phyloP scores from a whole-genome alignment of 73 alveolate genomes.

The Blepharisma japonicum region DNA sequence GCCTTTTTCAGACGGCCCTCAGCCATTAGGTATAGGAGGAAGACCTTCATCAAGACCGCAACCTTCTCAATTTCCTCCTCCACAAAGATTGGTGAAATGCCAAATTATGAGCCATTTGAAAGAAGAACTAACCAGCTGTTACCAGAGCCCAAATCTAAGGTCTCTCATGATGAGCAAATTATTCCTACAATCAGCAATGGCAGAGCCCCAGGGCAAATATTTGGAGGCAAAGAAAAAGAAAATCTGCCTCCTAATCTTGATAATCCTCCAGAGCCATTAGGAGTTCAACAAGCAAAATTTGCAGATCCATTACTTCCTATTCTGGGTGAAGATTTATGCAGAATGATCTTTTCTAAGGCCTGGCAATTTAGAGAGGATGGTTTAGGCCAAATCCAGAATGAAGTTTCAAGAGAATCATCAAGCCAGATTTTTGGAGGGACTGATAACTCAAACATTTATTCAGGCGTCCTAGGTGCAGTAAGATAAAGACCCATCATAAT shows the following conservation, averaged over 20 bases:
- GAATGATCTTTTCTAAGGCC: conserved; percentile 78
- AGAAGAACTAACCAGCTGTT: conserved; percentile 16
- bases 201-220: conserved; percentile 20
- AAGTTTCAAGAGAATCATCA: conserved; percentile 49
- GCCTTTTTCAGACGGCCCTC: conserved; percentile 37
- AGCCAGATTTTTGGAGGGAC: conserved; percentile 49
- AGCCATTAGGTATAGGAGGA: conserved; percentile 31
- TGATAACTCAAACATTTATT: conserved; percentile 62
- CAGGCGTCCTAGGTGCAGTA: conserved; percentile 84
- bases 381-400: conserved; percentile 49
- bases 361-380: conserved; percentile 91
- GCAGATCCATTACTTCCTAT: conserved; percentile 93
- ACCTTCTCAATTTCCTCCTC: conserved; percentile 10
- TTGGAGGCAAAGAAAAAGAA: conserved; percentile 61
- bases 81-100: conserved; percentile 1
- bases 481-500: conserved; percentile 41
- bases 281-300: conserved; percentile 70
- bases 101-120: neutral
- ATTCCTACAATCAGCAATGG: conserved; percentile 69
- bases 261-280: conserved; percentile 61
- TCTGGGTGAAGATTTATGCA: conserved; percentile 76
- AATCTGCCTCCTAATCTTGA: conserved; percentile 60
- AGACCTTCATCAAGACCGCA: neutral
- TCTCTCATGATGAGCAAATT: conserved; percentile 76
- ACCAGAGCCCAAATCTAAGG: conserved; percentile 12